Conservation (phyloP, 805 yeast species). For the Wickerhamomyces alni region DNA sequence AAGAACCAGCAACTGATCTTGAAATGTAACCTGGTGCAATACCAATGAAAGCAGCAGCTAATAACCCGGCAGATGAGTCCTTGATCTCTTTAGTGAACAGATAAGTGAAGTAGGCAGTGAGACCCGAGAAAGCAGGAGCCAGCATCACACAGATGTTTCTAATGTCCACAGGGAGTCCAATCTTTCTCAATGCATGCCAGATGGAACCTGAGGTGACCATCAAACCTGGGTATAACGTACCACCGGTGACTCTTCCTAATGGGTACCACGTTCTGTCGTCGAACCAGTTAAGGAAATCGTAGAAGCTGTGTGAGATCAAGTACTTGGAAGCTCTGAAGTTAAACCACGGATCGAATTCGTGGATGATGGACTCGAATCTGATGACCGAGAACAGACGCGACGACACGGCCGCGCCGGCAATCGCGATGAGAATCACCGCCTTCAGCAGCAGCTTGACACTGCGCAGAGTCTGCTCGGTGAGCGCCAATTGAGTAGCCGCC, state of each 20-base stretch:
- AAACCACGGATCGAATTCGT: constrained; percentile 97
- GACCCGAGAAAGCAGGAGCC: constrained; percentile 93
- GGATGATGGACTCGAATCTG: constrained; percentile 92
- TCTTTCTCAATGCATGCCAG: constrained; percentile 60
- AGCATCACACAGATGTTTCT: constrained; percentile 92
- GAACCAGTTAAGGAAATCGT: constrained; percentile 95
- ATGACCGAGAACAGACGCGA: constrained; percentile 94
- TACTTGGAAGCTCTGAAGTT: constrained; percentile 95
- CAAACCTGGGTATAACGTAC: constrained; percentile 94
- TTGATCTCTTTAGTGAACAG: constrained; percentile 86
- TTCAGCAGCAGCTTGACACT: constrained; percentile 33
- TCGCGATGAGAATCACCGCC: constrained; percentile 61
- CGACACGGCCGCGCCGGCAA: constrained; percentile 89
- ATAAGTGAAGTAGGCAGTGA: constrained; percentile 88
- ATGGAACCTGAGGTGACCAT: constrained; percentile 96
- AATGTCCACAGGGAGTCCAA: constrained; percentile 84
- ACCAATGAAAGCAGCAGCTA: constrained; percentile 92
- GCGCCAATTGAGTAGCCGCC: constrained; percentile 3
- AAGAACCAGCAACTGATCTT: constrained; percentile 97
- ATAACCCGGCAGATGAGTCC: constrained; percentile 79
- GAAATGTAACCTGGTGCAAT: constrained; percentile 98
- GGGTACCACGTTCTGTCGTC: constrained; percentile 99
- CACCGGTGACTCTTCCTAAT: constrained; percentile 97
- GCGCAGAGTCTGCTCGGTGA: constrained; percentile 15
- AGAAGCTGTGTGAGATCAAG: constrained; percentile 74